phyloP scores from a whole-genome alignment of 805 yeast species.

The Schwanniomyces pseudopolymorphus region DNA sequence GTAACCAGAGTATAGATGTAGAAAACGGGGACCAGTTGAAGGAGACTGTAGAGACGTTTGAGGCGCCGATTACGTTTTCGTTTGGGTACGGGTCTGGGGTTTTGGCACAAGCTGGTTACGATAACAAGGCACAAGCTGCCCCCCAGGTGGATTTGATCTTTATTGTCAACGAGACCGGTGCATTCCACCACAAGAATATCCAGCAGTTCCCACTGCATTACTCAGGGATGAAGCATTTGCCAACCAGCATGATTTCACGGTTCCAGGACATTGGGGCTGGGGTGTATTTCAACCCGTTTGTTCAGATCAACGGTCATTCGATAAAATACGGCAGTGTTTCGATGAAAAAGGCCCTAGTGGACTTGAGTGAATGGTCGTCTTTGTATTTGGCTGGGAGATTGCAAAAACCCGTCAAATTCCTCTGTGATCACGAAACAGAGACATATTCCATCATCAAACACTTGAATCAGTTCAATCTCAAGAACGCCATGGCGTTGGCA shows the following conservation, averaged over 20 bases:
- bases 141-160: conserved; percentile 81
- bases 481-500: conserved; percentile 73
- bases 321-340: conserved; percentile 89
- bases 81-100: conserved; percentile 97
- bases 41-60: conserved; percentile 53
- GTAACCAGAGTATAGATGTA: conserved; percentile 54
- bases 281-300: conserved; percentile 90
- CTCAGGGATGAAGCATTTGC: conserved; percentile 62
- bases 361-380: conserved; percentile 80
- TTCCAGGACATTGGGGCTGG: conserved; percentile 82
- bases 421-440: conserved; percentile 51
- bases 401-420: conserved; percentile 86
- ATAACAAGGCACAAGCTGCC: conserved; percentile 14
- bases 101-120: conserved; percentile 61
- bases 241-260: conserved; percentile 45
- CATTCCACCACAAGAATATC: conserved; percentile 77
- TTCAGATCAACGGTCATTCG: conserved; percentile 46
- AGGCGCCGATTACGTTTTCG: conserved; percentile 73
- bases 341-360: conserved; percentile 56
- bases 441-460: conserved; percentile 50
- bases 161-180: conserved; percentile 70
- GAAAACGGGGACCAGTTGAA: conserved; percentile 43
- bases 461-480: conserved; percentile 73
- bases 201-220: conserved; percentile 72
- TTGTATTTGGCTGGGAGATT: conserved; percentile 89